Evolutionary conservation across 2,329 filamentous ascomycete genomes (phyloP).

Genomic region (Talaromyces amestolkiae): DNA sequence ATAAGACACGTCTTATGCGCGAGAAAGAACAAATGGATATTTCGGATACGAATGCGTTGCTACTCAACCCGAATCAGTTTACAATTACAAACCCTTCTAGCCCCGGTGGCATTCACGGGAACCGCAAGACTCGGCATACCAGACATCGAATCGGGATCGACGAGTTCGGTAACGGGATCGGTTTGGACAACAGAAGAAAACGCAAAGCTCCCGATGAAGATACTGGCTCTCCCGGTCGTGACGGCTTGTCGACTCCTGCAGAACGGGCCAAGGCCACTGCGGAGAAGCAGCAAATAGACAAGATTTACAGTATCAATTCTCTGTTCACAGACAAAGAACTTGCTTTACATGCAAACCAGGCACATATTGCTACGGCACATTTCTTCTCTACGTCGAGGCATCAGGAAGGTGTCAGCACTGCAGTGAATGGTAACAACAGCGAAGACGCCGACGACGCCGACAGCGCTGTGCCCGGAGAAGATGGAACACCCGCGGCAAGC

Average conservation of each 20-base stretch:
- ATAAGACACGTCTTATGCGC: slow-evolving; percentile 56
- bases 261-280: slow-evolving; percentile 55
- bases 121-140: slow-evolving; percentile 62
- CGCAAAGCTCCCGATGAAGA: slow-evolving; percentile 57
- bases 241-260: slow-evolving; percentile 47
- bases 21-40: slow-evolving; percentile 68
- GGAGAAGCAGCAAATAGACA: slow-evolving; percentile 57
- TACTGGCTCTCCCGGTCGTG: slow-evolving; percentile 56
- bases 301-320: slow-evolving; percentile 61
- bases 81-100: slow-evolving; percentile 63
- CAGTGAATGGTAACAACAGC: slow-evolving; percentile 41
- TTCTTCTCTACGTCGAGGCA: slow-evolving; percentile 58
- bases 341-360: slow-evolving; percentile 59
- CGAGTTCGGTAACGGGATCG: slow-evolving; percentile 49
- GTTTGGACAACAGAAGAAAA: slow-evolving; percentile 56
- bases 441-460: slow-evolving; percentile 42
- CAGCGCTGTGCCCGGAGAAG: slow-evolving; percentile 41
- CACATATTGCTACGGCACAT: slow-evolving; percentile 57
- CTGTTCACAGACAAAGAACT: slow-evolving; percentile 68
- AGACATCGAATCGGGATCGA: slow-evolving; percentile 57
- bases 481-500: slow-evolving; percentile 44
- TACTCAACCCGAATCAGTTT: slow-evolving; percentile 65
- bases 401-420: slow-evolving; percentile 38
- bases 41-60: slow-evolving; percentile 63
- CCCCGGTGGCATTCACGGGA: slow-evolving; percentile 59